phyloP scores from a whole-genome alignment of 2,329 filamentous ascomycete genomes.

The Coniella lustricola region DNA sequence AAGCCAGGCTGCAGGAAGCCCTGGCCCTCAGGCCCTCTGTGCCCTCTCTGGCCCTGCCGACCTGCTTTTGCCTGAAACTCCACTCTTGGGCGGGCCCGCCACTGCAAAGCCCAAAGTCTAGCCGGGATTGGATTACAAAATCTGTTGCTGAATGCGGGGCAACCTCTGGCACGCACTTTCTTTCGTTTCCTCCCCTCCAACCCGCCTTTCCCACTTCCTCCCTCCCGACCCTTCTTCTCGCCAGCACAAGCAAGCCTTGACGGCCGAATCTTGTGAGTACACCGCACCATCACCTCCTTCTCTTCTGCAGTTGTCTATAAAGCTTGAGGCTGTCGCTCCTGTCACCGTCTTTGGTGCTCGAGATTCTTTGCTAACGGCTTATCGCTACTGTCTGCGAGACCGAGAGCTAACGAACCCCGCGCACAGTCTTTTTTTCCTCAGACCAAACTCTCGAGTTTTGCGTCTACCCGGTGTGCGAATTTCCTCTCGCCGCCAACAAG shows the following conservation, averaged over 20 bases:
- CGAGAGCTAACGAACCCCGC: constrained; percentile 10
- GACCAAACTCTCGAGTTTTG: constrained; percentile 12
- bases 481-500: constrained; percentile 9
- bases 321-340: not conserved
- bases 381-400: not conserved
- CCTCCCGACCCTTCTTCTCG: constrained; percentile 9
- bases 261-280: constrained; percentile 16
- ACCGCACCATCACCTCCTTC: not conserved
- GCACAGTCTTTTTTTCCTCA: constrained; percentile 15
- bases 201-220: constrained; percentile 15
- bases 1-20: constrained; percentile 1
- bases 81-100: constrained; percentile 4
- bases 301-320: not conserved
- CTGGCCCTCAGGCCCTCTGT: no score
- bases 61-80: not conserved
- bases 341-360: not conserved
- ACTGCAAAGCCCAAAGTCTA: constrained; percentile 11
- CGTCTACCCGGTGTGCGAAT: constrained; percentile 15
- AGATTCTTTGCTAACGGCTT: constrained; percentile 1
- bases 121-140: constrained; percentile 14
- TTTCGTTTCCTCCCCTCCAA: constrained; percentile 4
- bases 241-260: constrained; percentile 17
- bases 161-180: constrained; percentile 9
- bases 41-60: not conserved
- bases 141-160: constrained; percentile 6